Evolutionary conservation across 768 basidiomycete genomes (phyloP).

Genomic region (Inosperma sp.): DNA sequence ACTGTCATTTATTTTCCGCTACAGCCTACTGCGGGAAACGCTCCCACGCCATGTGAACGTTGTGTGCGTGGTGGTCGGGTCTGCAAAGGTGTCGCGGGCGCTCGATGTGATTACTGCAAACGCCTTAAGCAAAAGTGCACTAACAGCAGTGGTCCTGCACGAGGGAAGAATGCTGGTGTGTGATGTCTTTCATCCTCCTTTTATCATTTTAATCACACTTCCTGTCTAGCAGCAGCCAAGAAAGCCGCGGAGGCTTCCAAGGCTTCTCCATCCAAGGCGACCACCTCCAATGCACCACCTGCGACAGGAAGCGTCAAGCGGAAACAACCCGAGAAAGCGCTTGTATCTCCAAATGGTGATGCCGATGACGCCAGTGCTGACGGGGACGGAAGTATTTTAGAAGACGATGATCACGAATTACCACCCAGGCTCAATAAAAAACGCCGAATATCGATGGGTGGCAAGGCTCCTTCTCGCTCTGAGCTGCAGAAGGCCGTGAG

Average conservation of each 20-base stretch:
- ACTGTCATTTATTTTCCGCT: not conserved
- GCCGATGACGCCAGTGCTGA: conserved; percentile 22
- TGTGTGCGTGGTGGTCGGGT: conserved; percentile 40
- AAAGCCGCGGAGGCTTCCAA: conserved; percentile 16
- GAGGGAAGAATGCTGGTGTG: conserved; percentile 38
- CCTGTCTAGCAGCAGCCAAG: conserved; percentile 20
- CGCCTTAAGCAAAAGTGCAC: conserved; percentile 44
- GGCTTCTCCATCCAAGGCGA: conserved; percentile 17
- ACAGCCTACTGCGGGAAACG: conserved; percentile 27
- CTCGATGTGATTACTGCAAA: conserved; percentile 46
- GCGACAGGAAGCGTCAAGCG: conserved; percentile 21
- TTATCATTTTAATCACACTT: conserved; percentile 4
- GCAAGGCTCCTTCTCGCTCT: conserved; percentile 25
- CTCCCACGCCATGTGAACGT: conserved; percentile 42
- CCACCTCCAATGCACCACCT: conserved; percentile 9
- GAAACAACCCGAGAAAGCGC: conserved; percentile 24
- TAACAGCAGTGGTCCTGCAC: conserved; percentile 41
- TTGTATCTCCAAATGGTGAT: conserved; percentile 20
- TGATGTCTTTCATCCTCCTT: conserved; percentile 6
- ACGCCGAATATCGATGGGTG: conserved; percentile 31
- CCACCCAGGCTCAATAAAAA: conserved; percentile 30
- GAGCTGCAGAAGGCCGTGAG: conserved; percentile 31
- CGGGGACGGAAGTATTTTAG: conserved; percentile 32
- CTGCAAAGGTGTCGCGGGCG: conserved; percentile 40
- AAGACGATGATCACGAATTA: conserved; percentile 30